Base-by-base conservation (phyloP, 192 early-diverging fungal genomes). In the Backusella morwellensis region DNA sequence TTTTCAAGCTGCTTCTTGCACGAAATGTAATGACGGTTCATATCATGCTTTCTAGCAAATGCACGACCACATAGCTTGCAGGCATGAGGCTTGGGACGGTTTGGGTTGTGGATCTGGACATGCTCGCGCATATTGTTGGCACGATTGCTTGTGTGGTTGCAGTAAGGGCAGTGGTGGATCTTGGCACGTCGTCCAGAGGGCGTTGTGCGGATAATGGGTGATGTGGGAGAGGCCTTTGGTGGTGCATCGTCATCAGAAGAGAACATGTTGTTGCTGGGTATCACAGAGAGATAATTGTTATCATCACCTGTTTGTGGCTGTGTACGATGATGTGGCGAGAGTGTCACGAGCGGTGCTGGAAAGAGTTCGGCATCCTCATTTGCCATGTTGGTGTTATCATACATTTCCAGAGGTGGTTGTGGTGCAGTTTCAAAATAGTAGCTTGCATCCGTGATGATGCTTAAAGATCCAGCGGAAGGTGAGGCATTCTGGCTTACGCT, bases 121-220 rank as follows among this genome's bases (percentile, higher is more conserved):
- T 93, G 92, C 12, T 88, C 86, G 68, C 91, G 83, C 75, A 93
- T 83, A 75, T 93, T 93, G 75, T 89, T 92, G 66, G 87, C 86
- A 54, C 92, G 84, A 32, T 88, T 87, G 54, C 92, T 93, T 7
- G 83, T 81, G 74, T 86, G 80, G 41, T 79, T 68, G 69, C 92
- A 93, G n/a, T 84, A 83, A 40, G 77, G 78, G 34, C 85, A 83
- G 42, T 83, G 72, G 75, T 91, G 78, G 6, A 75, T 42, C 23
- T 70, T 70, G 8, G 68, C 68, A 41, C 68, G 35, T 70, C 68
- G 41, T 23, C 68, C 68, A 26, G 68, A 70, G 4, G 68, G 68
- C 6, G 68, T 70, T 3, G 68, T 70, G n/a, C 35, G 35, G 17
- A 41, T 36, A 12, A 70, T 70, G 8, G 56, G 21, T 26, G 56